phyloP scores from a whole-genome alignment of 2,329 filamentous ascomycete species.

The Fusarium domesticum region DNA sequence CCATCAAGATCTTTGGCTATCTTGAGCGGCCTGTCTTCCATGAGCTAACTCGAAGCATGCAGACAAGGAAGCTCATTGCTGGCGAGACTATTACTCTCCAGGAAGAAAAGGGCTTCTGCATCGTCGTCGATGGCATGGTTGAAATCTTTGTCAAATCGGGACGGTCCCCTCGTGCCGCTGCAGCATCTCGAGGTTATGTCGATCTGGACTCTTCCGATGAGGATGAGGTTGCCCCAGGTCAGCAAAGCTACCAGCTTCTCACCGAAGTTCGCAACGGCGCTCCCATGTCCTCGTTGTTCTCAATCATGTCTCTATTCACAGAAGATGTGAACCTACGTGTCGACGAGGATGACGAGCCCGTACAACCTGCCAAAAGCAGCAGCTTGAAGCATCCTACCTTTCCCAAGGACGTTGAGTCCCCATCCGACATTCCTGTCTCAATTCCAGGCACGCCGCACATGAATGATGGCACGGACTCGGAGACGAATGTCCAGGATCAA shows the following conservation, averaged over 20 bases:
- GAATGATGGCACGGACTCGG: constrained; percentile 24
- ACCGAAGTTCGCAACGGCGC: constrained; percentile 98
- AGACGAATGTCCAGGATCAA: constrained; percentile 17
- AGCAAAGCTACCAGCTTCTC: constrained; percentile 88
- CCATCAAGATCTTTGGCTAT: constrained; percentile 98
- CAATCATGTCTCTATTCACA: constrained; percentile 93
- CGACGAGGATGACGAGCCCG: constrained; percentile 54
- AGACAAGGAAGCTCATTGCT: constrained; percentile 92
- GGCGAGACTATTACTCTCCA: constrained; percentile 93
- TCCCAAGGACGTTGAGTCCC: constrained; percentile 17
- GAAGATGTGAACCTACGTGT: constrained; percentile 83
- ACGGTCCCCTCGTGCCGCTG: constrained; percentile 44
- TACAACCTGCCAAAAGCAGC: constrained; percentile 24
- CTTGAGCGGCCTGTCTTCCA: constrained; percentile 95
- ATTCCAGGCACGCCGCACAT: constrained; percentile 41
- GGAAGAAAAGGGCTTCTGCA: constrained; percentile 96
- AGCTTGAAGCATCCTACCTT: constrained; percentile 31
- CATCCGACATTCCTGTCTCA: constrained; percentile 29
- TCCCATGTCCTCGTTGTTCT: constrained; percentile 97
- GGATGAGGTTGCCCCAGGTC: constrained; percentile 64
- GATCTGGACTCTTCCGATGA: constrained; percentile 52
- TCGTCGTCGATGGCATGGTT: constrained; percentile 93
- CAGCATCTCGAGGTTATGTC: constrained; percentile 21
- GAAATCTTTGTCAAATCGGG: constrained; percentile 98
- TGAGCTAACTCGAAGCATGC: constrained; percentile 95